Evolutionary conservation across 345 rosid genomes (phyloP), one percentile per base, ranked within the genome.

Genomic region (Geranium rotundifolium): DNA sequence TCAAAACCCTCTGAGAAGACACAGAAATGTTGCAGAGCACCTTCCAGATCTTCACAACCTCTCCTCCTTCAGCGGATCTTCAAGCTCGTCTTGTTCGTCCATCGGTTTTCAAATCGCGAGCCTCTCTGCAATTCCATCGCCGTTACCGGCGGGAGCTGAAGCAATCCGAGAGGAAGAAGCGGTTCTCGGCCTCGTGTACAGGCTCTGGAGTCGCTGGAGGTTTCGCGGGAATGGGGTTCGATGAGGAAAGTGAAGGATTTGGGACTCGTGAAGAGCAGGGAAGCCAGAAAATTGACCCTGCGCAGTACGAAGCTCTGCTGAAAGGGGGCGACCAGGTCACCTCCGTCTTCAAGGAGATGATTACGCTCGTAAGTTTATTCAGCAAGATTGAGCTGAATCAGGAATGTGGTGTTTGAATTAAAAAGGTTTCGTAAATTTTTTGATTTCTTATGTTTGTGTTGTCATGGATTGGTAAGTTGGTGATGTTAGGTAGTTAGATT

Each of bases 281-380:
- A 57, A 60, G 72, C 37, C 80, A 73, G 19, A 79, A 86, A 66
- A 29, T 77, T 54, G 84, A 81, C 72, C 50, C 71, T 46, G 54
- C 88, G 58, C 84, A 81, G 65, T 79, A 83, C 56, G 93, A 92
- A 65, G 87, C 85, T 64, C 34, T 89, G n/a, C 88, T 87, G 59
- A 85, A 84, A 79, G 97, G 97, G 52, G 98, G 97, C 37, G 95
- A 87, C 65, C 97, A 92, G 77, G 98, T 92, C 63, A 83, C 86
- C 46, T 92, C 96, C 54, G 96, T 89, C 65, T 87, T 85, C 29
- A 76, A 87, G 73, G 96, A 91, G 73, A 91, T 91, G 84, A 91
- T 91, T 52, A 75, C 84, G 57, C 83, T 91, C 19, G 96, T 91
- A 74, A 59, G 78, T 64, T 20, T 31, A 54, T 18, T 19, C 5